Conservation (phyloP, 805 yeast species). For the Candida hungchunana region DNA sequence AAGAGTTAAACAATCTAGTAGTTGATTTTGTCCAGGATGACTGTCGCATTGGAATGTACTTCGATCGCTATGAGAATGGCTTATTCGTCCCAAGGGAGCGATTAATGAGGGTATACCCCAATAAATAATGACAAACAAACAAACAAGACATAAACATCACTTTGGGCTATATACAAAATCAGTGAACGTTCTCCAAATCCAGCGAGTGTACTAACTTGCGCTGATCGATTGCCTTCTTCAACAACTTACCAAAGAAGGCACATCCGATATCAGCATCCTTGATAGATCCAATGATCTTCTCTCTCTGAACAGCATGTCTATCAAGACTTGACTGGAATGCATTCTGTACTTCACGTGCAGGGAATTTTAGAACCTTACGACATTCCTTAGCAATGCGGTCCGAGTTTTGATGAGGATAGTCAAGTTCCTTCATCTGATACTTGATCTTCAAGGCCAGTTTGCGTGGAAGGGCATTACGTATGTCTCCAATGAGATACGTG, state of each 20-base stretch:
- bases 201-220: constrained; percentile 36
- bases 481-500: constrained; percentile 67
- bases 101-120: too few relatives aligned
- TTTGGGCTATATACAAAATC: too few relatives aligned
- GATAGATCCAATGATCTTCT: constrained; percentile 46
- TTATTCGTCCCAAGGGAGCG: too few relatives aligned
- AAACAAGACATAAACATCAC: too few relatives aligned
- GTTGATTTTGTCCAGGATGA: constrained; percentile 6
- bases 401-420: constrained; percentile 77
- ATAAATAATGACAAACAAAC: too few relatives aligned
- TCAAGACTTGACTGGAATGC: constrained; percentile 66
- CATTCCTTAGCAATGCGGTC: constrained; percentile 78
- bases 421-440: constrained; percentile 56
- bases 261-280: constrained; percentile 53
- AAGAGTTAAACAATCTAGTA: constrained; percentile 4
- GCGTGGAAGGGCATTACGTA: constrained; percentile 85
- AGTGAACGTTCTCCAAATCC: constrained; percentile 36
- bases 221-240: constrained; percentile 42
- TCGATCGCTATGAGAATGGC: constrained; percentile 7
- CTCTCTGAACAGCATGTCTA: constrained; percentile 52
- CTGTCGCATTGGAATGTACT: constrained; percentile 12
- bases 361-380: constrained; percentile 72
- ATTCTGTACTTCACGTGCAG: constrained; percentile 75
- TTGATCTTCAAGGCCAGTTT: constrained; percentile 73
- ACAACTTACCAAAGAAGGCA: constrained; percentile 49